Percentiles rank a stretch among this genome's conserved stretches.
phyloP scores from a whole-genome alignment of 345 rosid species.

The Aethionema arabicum region DNA sequence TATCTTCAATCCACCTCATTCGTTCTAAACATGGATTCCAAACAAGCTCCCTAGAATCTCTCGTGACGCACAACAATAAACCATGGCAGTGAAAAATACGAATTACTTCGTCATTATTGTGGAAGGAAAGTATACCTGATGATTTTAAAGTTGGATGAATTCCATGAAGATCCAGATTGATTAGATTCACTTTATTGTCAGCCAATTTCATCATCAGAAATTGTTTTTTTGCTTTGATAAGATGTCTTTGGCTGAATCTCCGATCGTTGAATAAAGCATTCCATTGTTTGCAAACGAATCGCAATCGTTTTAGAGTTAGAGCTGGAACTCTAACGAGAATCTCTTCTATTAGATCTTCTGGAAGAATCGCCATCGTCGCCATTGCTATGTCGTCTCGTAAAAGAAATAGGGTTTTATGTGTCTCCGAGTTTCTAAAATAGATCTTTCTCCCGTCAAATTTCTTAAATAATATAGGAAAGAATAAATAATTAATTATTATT shows the following conservation, averaged over 20 bases:
- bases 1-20: slow-evolving; percentile 1
- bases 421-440: too few species aligned
- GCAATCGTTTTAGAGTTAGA: neutral
- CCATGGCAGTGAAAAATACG: slow-evolving; percentile 1
- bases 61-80: neutral
- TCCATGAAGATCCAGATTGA: neutral
- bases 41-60: neutral
- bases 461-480: too few species aligned
- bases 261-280: slow-evolving; percentile 11
- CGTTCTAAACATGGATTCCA: neutral
- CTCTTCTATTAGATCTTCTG: neutral
- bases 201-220: neutral
- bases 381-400: too few species aligned
- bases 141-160: neutral
- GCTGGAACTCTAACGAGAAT: slow-evolving; percentile 9
- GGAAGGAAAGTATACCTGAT: too few species aligned
- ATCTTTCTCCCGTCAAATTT: too few species aligned
- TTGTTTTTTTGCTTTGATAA: neutral
- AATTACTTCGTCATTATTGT: neutral
- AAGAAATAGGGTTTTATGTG: too few species aligned
- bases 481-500: too few species aligned
- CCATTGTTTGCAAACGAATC: slow-evolving; percentile 6
- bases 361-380: neutral
- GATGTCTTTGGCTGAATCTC: neutral
- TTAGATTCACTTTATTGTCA: neutral